These are phyloP conservation scores for Linanthus parryae DNA, from an alignment of 148 eudicot species.

Conservation along the genomic window DNA sequence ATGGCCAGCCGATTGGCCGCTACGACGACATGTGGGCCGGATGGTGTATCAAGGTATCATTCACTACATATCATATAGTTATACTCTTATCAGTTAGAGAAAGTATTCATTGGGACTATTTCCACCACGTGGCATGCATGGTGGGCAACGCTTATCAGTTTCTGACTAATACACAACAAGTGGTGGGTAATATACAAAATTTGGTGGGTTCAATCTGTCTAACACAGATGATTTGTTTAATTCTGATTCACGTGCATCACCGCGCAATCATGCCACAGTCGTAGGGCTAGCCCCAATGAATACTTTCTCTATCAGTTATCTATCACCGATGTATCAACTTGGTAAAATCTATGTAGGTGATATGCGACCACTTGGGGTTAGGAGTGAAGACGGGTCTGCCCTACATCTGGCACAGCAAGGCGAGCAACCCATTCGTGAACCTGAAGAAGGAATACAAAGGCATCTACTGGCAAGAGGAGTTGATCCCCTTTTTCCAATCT, in stretches of 20 bases:
- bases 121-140: not conserved
- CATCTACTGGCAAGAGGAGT: constrained; percentile 65
- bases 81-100: not conserved
- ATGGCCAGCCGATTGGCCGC: constrained; percentile 68
- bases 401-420: constrained; percentile 62
- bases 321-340: not conserved
- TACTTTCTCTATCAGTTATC: no score
- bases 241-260: no score
- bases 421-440: constrained; percentile 59
- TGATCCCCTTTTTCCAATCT: constrained; percentile 60
- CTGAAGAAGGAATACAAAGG: constrained; percentile 57
- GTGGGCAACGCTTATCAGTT: no score
- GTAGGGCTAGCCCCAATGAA: no score
- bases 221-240: no score
- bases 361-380: constrained; percentile 54
- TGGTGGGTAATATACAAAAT: no score
- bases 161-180: no score
- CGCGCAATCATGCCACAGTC: no score
- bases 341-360: constrained; percentile 21
- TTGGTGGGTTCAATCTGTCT: no score
- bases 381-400: constrained; percentile 60
- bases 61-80: not conserved
- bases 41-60: constrained; percentile 47
- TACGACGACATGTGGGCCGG: constrained; percentile 77
- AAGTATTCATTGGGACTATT: not conserved